phyloP scores from a whole-genome alignment of 305 asterid genomes.

The Solanum chacoense region DNA sequence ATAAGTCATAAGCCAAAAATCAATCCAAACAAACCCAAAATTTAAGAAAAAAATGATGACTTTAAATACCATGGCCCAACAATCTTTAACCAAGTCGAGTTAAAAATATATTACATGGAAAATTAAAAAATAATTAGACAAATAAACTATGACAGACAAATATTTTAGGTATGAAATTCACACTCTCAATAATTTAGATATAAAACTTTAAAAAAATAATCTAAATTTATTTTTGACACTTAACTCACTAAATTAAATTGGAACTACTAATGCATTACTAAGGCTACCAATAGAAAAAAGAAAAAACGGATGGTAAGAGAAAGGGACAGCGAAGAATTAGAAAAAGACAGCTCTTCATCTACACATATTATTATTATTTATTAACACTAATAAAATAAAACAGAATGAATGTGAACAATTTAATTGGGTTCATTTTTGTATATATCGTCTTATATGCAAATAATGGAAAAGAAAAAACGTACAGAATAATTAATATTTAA shows the following conservation, averaged over 20 bases:
- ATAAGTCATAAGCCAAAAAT: neutral
- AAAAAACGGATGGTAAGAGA: constrained; percentile 32
- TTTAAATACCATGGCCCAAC: neutral
- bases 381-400: neutral
- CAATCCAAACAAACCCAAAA: neutral
- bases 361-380: neutral
- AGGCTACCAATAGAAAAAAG: neutral
- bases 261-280: neutral
- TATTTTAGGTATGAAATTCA: neutral
- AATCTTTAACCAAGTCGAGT: neutral
- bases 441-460: neutral
- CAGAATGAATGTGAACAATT: neutral
- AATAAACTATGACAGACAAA: neutral
- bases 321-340: constrained; percentile 25
- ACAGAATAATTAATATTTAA: constrained; percentile 6
- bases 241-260: neutral
- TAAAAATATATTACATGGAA: neutral
- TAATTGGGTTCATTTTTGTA: neutral
- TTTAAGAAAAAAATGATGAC: neutral
- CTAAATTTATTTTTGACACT: neutral
- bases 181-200: too few species aligned
- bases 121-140: neutral
- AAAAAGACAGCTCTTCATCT: constrained; percentile 23
- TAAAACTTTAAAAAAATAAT: too few species aligned
- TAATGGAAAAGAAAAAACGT: neutral